Percentiles rank a stretch among this genome's conserved stretches.
Evolutionary conservation across 179 eudicot genomes (phyloP).

Genomic region (Silene vulgaris): DNA sequence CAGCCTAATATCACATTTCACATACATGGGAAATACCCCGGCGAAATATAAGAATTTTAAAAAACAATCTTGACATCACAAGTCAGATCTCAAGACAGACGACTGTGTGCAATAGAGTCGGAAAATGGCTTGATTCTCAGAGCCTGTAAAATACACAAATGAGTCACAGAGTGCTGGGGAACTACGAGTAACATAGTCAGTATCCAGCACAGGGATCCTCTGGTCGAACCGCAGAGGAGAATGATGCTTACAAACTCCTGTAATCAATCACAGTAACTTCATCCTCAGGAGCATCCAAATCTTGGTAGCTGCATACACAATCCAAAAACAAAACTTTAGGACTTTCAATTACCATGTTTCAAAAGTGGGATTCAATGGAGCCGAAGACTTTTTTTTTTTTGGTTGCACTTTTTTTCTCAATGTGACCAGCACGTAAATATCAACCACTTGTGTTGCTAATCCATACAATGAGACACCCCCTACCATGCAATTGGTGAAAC

Average conservation of each 20-base stretch:
- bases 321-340: not conserved
- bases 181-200: not conserved
- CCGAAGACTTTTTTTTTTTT: too few relatives aligned
- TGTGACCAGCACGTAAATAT: too few relatives aligned
- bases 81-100: not conserved
- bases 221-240: slow-evolving; percentile 4
- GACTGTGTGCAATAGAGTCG: not conserved
- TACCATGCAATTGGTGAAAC: too few relatives aligned
- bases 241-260: slow-evolving; percentile 60
- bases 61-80: not conserved
- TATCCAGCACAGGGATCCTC: not conserved
- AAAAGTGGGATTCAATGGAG: too few relatives aligned
- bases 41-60: not conserved
- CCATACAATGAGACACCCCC: too few relatives aligned
- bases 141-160: not conserved
- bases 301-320: slow-evolving; percentile 66
- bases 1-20: slow-evolving; percentile 1
- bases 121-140: slow-evolving; percentile 16
- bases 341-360: not conserved
- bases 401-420: too few relatives aligned
- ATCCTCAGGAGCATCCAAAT: slow-evolving; percentile 97
- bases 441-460: too few relatives aligned
- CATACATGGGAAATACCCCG: slow-evolving; percentile 1
- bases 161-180: not conserved
- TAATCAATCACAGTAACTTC: slow-evolving; percentile 98